Base-by-base conservation (phyloP, 768 basidiomycete genomes). In the Podaxis sp. region DNA sequence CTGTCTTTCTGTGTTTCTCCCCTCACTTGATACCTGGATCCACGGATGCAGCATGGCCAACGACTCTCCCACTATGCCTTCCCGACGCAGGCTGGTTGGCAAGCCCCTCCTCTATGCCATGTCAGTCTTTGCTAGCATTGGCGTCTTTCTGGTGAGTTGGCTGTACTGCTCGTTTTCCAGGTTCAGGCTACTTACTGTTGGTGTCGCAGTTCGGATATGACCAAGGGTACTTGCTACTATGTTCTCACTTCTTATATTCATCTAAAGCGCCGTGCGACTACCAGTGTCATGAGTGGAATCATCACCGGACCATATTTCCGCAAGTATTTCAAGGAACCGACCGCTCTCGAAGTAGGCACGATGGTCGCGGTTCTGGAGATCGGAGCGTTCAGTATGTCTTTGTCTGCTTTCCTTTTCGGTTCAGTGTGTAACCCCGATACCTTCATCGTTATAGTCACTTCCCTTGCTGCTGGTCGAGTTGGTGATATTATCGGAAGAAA, bases 361-460 rank as follows among this genome's bases (percentile, higher is more conserved):
- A 94, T 98, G 90, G 94, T 97, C 42, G 92, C 95, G n/a, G 88
- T 95, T 4, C 77, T 96, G 36, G 94, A 98, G 73, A 82, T 98
- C 37, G 95, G 95, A 47, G 95, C 95, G 40, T 88, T 97, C 71
- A 81, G 93, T 92, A 69, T 46, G 86, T 76, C 55, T 46, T 11
- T 40, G 50, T 21, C 23, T 36, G 37, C 27, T 18, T 46, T 6
- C 25, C 23, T 32, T 16, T 1, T 0, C 23, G 56, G 40, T 50
- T 58, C 54, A 46, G 3, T 27, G 52, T 23, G 51, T 44, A 14
- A 47, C 40, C 36, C 61, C 27, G 57, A 64, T 18, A 44, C 18
- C 16, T 44, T 44, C 42, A 18, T 44, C 18, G 37, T 27, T 28
- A 63, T 67, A 94, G 92, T 90, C 61, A 97, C 95, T 0, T 95